Percentiles rank a stretch among this genome's conserved stretches.
Conservation (phyloP, 2,329 filamentous ascomycete species). For the Calonectria ilicicola region DNA sequence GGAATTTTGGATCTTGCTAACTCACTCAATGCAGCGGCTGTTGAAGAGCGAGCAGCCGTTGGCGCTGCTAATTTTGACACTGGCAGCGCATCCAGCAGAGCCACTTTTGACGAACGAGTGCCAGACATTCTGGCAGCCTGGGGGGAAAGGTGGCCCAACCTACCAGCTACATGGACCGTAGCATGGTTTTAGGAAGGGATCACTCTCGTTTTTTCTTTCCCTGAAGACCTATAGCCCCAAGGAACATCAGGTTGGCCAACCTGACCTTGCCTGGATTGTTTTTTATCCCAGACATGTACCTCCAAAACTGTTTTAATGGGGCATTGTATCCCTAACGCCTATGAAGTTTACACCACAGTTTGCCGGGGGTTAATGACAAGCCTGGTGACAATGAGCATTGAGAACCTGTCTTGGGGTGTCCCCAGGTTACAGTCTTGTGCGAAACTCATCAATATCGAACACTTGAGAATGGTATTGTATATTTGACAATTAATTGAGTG, state of each 20-base stretch:
- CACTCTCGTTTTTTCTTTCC: background rate
- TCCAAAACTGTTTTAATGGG: background rate
- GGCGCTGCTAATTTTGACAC: conserved; percentile 77
- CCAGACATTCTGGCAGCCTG: conserved; percentile 91
- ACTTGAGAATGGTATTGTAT: background rate
- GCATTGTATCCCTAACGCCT: background rate
- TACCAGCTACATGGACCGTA: conserved; percentile 93
- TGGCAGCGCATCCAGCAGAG: conserved; percentile 74
- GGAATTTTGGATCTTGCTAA: conserved; percentile 94
- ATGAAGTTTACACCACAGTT: background rate
- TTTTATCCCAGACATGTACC: background rate
- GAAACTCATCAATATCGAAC: background rate
- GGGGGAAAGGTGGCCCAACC: conserved; percentile 94
- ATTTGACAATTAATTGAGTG: background rate
- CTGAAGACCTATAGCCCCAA: no score
- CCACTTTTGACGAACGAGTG: conserved; percentile 90
- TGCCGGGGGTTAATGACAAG: background rate
- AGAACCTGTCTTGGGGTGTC: background rate
- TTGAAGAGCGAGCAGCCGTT: conserved; percentile 77
- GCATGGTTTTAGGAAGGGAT: conserved; percentile 80
- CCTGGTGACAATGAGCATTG: background rate
- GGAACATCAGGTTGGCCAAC: background rate
- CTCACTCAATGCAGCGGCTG: conserved; percentile 83
- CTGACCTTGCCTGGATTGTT: background rate
- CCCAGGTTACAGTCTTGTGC: background rate